phyloP scores from a whole-genome alignment of 495 filamentous ascomycete genomes.

The Cercophora newfieldiana region DNA sequence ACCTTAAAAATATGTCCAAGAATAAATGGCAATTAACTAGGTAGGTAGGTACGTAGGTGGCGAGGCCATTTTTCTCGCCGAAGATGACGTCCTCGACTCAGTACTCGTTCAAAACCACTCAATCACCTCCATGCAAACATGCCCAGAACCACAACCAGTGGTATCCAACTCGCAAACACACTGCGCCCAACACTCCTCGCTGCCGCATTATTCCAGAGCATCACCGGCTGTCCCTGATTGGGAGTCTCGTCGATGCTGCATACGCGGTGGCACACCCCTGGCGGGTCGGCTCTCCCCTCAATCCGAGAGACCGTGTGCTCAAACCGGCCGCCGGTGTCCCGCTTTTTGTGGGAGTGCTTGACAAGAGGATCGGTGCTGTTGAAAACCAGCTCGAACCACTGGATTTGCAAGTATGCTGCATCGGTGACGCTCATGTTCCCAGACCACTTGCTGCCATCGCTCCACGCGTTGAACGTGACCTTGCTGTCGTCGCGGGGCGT shows the following conservation, averaged over 20 bases:
- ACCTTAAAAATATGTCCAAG: too few species aligned
- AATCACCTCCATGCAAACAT: slow-evolving; percentile 9
- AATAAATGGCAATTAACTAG: too few species aligned
- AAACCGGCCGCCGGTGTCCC: background rate
- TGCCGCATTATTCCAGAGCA: slow-evolving; percentile 35
- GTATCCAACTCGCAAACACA: slow-evolving; percentile 16
- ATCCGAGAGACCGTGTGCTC: too few species aligned
- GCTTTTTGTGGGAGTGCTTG: background rate
- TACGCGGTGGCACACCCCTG: slow-evolving; percentile 38
- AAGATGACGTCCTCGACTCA: background rate
- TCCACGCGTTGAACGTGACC: slow-evolving; percentile 74
- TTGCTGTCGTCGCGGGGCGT: slow-evolving; percentile 60
- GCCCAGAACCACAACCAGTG: background rate
- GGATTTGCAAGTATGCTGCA: slow-evolving; percentile 65
- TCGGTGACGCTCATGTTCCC: slow-evolving; percentile 65
- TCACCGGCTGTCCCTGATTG: slow-evolving; percentile 42
- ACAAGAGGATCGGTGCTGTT: slow-evolving; percentile 47
- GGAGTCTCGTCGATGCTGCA: slow-evolving; percentile 53
- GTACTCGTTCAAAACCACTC: background rate
- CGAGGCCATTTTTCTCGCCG: background rate
- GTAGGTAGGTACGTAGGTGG: too few species aligned
- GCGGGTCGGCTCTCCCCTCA: slow-evolving; percentile 24
- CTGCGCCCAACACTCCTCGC: background rate
- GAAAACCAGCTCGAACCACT: slow-evolving; percentile 74
- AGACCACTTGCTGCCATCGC: slow-evolving; percentile 70